Evolutionary conservation across 148 eudicot genomes (phyloP), one percentile per base, ranked within the genome.

Genomic region (Euryodendron excelsum): DNA sequence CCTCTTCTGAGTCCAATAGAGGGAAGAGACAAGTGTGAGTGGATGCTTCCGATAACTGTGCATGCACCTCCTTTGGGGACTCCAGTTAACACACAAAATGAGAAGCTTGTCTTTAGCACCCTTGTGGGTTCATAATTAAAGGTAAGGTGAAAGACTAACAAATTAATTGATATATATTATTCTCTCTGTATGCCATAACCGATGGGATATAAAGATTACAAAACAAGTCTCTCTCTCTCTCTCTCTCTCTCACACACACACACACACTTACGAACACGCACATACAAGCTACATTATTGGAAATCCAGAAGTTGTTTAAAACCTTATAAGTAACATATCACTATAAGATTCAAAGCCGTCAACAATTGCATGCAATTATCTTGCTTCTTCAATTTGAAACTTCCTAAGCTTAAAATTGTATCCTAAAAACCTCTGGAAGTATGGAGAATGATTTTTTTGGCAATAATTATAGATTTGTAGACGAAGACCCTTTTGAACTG

Each of bases 21-120:
- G 69, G 94, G 94, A 73, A 89, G 99, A 82, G 98, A 96, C 84
- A 96, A 89, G 82, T 93, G 99, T 45, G 99, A 96, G 82, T 96
- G 99, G 99, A 85, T 77, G 67, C 80, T 12, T n/a, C n/a, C n/a
- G n/a, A n/a, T n/a, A n/a, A n/a, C n/a, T n/a, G n/a, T n/a, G n/a
- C n/a, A n/a, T n/a, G n/a, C n/a, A n/a, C n/a, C n/a, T n/a, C n/a
- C n/a, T n/a, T n/a, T n/a, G n/a, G n/a, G n/a, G n/a, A n/a, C n/a
- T n/a, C n/a, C n/a, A n/a, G n/a, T n/a, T n/a, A n/a, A n/a, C n/a
- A n/a, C n/a, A n/a, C n/a, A n/a, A n/a, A n/a, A n/a, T n/a, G n/a
- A n/a, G n/a, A n/a, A n/a, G n/a, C n/a, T 85, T 80, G 62, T 84
- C 92, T 66, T 84, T n/a, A n/a, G n/a, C n/a, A n/a, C n/a, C n/a